Evolutionary conservation across 1,284 basidiomycete genomes (phyloP).

Genomic region (Volvariella volvacea): DNA sequence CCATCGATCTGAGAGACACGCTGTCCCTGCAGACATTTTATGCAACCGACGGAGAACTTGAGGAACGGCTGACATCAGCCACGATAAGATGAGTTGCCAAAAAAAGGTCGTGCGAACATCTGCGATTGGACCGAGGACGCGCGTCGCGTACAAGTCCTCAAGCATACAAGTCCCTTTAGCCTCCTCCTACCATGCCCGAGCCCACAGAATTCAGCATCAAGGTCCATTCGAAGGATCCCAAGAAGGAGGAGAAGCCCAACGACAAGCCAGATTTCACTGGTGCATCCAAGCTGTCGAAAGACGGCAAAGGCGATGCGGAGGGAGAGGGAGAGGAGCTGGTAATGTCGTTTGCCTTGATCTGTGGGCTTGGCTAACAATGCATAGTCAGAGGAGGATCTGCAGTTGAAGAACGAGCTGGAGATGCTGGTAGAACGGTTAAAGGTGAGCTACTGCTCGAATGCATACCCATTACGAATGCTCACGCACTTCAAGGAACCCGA

Average conservation of each 20-base stretch:
- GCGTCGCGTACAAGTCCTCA: conserved; percentile 32
- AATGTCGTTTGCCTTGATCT: conserved; percentile 19
- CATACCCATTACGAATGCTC: conserved; percentile 6
- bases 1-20: no score
- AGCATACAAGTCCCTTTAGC: conserved; percentile 9
- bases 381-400: conserved; percentile 92
- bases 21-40: no score
- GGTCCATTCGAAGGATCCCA: conserved; percentile 67
- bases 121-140: conserved; percentile 29
- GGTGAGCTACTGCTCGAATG: conserved; percentile 33
- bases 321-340: conserved; percentile 83
- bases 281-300: conserved; percentile 35
- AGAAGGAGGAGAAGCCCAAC: conserved; percentile 59
- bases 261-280: conserved; percentile 52
- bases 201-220: conserved; percentile 48
- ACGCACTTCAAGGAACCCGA: conserved; percentile 70
- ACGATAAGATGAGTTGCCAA: no score
- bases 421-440: conserved; percentile 95
- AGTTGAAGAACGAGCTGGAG: conserved; percentile 93
- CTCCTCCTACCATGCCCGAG: conserved; percentile 41
- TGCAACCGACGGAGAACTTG: no score
- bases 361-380: conserved; percentile 9
- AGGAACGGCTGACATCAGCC: no score
- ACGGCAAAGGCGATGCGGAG: conserved; percentile 48
- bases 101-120: no score